A percentile compares a stretch with the other conserved stretches of the same genome.
Conservation (phyloP, 2,329 filamentous ascomycete genomes). For the Hansfordia pulvinata region DNA sequence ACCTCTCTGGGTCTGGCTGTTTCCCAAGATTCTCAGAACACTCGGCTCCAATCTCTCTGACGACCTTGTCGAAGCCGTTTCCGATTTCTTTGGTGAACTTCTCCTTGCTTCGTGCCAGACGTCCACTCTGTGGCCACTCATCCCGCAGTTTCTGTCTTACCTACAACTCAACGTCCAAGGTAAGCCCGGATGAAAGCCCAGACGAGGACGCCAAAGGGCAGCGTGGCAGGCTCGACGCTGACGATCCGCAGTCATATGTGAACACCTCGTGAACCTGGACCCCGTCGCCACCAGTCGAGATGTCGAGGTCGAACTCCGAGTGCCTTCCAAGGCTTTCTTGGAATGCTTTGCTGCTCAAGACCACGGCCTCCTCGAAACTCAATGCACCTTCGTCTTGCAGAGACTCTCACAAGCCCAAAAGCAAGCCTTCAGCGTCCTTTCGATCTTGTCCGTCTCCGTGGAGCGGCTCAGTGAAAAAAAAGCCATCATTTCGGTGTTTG, state of each 20-base stretch:
- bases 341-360: no score
- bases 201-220: no score
- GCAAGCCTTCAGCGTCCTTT: no score
- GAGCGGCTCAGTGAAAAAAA: no score
- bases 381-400: no score
- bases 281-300: neutral
- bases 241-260: neutral
- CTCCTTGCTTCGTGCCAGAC: conserved; percentile 29
- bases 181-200: no score
- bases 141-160: conserved; percentile 30
- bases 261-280: neutral
- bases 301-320: no score
- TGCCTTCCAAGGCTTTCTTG: no score
- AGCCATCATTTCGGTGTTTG: no score
- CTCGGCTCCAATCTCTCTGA: conserved; percentile 37
- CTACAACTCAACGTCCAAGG: conserved; percentile 32
- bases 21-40: conserved; percentile 42
- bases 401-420: no score
- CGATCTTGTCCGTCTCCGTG: no score
- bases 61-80: conserved; percentile 34
- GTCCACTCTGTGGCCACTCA: conserved; percentile 32
- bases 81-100: conserved; percentile 35
- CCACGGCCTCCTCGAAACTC: no score
- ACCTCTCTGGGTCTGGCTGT: conserved; percentile 52
- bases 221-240: conserved; percentile 18